A percentile compares a stretch with the other conserved stretches of the same genome.
These are phyloP conservation scores for Xylariaceae sp. DNA, from an alignment of 2,329 filamentous ascomycete species.

Conservation along the genomic window DNA sequence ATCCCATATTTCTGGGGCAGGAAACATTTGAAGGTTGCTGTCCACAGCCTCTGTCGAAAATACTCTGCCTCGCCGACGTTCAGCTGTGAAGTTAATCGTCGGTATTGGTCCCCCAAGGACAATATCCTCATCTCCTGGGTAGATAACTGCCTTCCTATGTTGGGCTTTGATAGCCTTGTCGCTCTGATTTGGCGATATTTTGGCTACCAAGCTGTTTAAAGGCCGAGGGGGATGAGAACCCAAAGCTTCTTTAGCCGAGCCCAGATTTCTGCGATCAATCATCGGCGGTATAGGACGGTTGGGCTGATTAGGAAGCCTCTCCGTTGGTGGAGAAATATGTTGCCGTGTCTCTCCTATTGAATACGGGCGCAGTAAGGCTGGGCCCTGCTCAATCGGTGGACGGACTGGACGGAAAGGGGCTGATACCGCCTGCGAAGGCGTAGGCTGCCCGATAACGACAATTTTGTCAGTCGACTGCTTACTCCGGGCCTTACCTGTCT, in stretches of 20 bases:
- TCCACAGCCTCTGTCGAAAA: not conserved
- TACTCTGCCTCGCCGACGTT: constrained; percentile 22
- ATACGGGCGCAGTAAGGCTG: not conserved
- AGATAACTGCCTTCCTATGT: constrained; percentile 2
- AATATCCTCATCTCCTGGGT: not conserved
- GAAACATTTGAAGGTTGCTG: constrained; percentile 19
- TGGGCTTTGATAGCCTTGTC: not conserved
- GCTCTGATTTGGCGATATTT: not conserved
- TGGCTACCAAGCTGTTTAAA: not conserved
- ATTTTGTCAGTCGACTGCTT: constrained; percentile 1
- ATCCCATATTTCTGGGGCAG: constrained; percentile 14
- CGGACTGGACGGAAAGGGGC: not conserved
- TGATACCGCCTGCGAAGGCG: not conserved
- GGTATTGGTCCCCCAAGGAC: not conserved
- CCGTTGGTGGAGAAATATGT: not conserved
- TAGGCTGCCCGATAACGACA: not conserved
- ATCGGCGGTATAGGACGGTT: constrained; percentile 1
- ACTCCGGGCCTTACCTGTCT: not conserved
- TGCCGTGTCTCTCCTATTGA: not conserved
- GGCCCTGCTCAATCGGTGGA: not conserved
- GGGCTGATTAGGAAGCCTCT: not conserved
- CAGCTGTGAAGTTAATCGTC: not conserved
- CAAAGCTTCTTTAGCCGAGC: constrained; percentile 28
- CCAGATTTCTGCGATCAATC: constrained; percentile 22
- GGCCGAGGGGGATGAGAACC: constrained; percentile 29